Base-by-base conservation (phyloP, 2,329 filamentous ascomycete species). In the Periconia sp. region DNA sequence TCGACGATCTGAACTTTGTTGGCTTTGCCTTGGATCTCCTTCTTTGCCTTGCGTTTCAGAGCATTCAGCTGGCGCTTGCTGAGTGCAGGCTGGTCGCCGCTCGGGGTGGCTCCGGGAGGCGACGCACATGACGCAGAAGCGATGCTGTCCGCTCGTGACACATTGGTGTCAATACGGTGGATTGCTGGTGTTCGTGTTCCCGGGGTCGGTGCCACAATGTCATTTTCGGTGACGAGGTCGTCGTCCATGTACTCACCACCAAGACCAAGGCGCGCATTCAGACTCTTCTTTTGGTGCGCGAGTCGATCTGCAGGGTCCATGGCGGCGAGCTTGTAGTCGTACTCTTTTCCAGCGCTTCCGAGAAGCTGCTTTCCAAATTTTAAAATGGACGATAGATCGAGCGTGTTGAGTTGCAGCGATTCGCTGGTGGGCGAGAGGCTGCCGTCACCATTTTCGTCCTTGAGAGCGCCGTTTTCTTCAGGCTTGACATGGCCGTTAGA, bases 51-150 rank as follows among this genome's bases (percentile, higher is more conserved):
- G 30, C 94, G 84, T 71, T 97, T 97, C 8, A 99, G 75, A 38
- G 94, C 89, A 62, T 99, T 99, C 15, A 96, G 82, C 63, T 99
- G 94, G 29, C 94, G 84, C 48, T 94, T 92, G 73, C 94, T 97
- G 37, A 99, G 78, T 3, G 85, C 85, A 4, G 81, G 49, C 15
- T 62, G 56, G 72, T 60, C 59, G 35, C 62, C 63, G 25, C 61
- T 65, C 36, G 77, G 76, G 11, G 75, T 70, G 36, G 71, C 66
- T 25, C 63, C 48, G 16, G 66, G 55, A 10, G 80, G 77, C 3
- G 80, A 81, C 24, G 72, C 65, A 6, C 65, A 30, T 9, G 43
- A 28, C 19, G 61, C 62, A 37, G 72, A 74, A 12, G 72, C 68
- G 17, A 78, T 56, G 41, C 72, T 79, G 43, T 77, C 75, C 24